These are phyloP conservation scores for Poterioochromonas sp. DNA, from an alignment of 352 stramenopile genomes.

Conservation along the genomic window DNA sequence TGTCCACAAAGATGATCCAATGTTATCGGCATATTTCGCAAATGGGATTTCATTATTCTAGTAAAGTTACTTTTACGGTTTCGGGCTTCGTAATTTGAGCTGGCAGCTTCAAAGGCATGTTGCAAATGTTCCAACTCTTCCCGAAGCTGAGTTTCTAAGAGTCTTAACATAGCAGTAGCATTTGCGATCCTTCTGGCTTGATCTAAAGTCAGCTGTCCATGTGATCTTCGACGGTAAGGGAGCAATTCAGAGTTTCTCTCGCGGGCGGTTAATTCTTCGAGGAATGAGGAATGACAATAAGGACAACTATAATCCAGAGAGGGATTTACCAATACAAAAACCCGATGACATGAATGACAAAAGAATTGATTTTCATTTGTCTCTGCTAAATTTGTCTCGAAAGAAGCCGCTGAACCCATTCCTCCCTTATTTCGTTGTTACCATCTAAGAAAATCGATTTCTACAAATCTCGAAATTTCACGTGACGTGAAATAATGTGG, in stretches of 20 bases:
- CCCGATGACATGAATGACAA: conserved; percentile 5
- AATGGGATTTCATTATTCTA: not conserved
- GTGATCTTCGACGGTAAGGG: not conserved
- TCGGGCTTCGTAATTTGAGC: not conserved
- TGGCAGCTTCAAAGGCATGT: not conserved
- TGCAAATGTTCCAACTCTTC: conserved; percentile 1
- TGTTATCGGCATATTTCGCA: not conserved
- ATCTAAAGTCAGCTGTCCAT: conserved; percentile 1
- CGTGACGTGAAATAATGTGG: too few relatives aligned
- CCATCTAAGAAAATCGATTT: too few relatives aligned
- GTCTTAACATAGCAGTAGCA: not conserved
- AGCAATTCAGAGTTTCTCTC: not conserved
- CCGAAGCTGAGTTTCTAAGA: conserved; percentile 1
- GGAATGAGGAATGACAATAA: conserved; percentile 37
- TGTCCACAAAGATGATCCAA: not conserved
- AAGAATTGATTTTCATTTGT: not conserved
- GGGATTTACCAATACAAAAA: not conserved
- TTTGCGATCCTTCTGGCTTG: not conserved
- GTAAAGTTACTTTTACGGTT: not conserved
- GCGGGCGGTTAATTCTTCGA: conserved; percentile 3
- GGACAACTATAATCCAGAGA: not conserved
- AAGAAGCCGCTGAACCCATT: too few relatives aligned
- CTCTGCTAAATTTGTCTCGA: too few relatives aligned
- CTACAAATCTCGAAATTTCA: too few relatives aligned
- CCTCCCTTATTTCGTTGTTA: too few relatives aligned